Base-by-base conservation (phyloP, 495 filamentous ascomycete genomes). In the Neurospora hispaniola region DNA sequence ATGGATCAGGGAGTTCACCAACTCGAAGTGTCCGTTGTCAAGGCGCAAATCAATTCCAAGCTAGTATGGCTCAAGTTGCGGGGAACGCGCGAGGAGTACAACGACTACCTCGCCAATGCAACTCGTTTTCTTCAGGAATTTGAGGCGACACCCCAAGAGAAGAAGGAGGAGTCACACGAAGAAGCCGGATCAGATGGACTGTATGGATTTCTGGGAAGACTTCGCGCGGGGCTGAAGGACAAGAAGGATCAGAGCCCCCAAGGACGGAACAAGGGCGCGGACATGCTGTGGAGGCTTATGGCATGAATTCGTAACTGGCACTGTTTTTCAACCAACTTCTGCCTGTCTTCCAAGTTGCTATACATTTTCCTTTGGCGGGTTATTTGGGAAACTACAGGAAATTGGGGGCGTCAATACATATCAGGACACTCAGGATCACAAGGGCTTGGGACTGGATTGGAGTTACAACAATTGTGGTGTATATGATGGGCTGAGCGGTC, bases 41-140 rank as follows among this genome's bases (percentile, higher is more conserved):
- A 79, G 31, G 83, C 83, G 35, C 85, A 84, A 69, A 76, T 86
- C 14, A 71, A 74, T 20, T 85, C 85, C 42, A 83, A 79, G 76
- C 81, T 86, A n/a, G 82, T 79, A 79, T 86, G 85, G 85, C 77
- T 86, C 42, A 81, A 77, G 74, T 5, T 83, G 46, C 82, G 77
- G 70, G 83, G 84, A 2, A 83, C 80, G 74, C 73, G 69, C n/a
- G 76, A 82, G 4, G 83, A 85, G 70, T 78, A 83, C 42, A 76
- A 76, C 3, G 79, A 78, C 10, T 86, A 86, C 73, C 66, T 81
- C 69, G 78, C 74, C 27, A 84, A 83, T 70, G 85, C 83, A 16
- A 72, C 80, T 40, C 42, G 66, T 7, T 79, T 81, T 68, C 71
- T 84, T 18, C 78, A 80, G 71, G 69, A 75, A 14, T 39, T 66